These are phyloP conservation scores for Apiospora arundinis DNA, from an alignment of 2,329 filamentous ascomycete genomes.

Conservation along the genomic window DNA sequence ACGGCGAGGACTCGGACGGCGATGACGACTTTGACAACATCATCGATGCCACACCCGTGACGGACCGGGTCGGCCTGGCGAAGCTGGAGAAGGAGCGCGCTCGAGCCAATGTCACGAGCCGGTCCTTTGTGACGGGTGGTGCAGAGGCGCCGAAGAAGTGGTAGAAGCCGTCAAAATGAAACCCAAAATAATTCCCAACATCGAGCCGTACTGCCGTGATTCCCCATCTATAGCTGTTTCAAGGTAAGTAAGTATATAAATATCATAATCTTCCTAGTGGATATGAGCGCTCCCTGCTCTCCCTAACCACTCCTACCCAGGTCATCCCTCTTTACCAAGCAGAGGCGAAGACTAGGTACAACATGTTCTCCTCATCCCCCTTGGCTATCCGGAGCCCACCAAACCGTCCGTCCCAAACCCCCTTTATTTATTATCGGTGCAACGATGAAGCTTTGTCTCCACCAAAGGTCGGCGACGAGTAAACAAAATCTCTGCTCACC, in stretches of 20 bases:
- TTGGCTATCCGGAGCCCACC: not conserved
- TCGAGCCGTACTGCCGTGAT: not conserved
- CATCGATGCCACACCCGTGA: constrained; percentile 88
- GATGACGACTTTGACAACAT: constrained; percentile 83
- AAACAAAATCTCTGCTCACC: not conserved
- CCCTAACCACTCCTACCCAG: not conserved
- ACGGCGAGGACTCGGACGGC: constrained; percentile 59
- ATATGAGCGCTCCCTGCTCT: not conserved
- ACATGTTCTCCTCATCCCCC: not conserved
- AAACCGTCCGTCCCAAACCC: not conserved
- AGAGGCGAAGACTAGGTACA: not conserved
- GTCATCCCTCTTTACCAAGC: not conserved
- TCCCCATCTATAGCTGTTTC: not conserved
- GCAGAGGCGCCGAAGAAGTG: constrained; percentile 57
- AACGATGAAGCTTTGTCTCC: not conserved
- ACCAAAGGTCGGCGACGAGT: not conserved
- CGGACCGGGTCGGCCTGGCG: constrained; percentile 76
- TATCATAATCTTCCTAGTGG: not conserved
- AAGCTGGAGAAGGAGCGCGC: constrained; percentile 63
- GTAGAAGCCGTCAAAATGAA: constrained; percentile 34
- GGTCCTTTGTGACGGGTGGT: constrained; percentile 57
- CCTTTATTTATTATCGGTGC: not conserved
- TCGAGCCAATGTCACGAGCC: constrained; percentile 52
- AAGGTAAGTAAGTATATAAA: not conserved
- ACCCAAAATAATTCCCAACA: not conserved